Base-by-base conservation (phyloP, 768 basidiomycete genomes). In the Cystofilobasidium capitatum region DNA sequence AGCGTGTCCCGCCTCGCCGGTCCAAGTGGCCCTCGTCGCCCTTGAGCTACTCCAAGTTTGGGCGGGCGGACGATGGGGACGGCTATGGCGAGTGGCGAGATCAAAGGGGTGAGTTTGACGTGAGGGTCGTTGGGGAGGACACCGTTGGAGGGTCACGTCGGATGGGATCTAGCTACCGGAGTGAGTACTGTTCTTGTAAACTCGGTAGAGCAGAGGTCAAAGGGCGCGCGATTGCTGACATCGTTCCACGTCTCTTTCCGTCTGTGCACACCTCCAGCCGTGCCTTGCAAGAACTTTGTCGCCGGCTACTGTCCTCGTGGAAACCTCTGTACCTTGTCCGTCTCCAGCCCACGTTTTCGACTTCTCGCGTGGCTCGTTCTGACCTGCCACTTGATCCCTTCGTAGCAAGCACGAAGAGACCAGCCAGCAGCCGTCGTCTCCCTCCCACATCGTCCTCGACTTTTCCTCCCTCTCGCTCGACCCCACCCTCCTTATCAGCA, bases 361-460 rank as follows among this genome's bases (percentile, higher is more conserved):
- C 24, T 31, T 54, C 24, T 54, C 13, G 20, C 45, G 24, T 49
- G 10, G 10, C 40, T 20, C 24, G 20, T 22, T 24, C 20, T 26
- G 17, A 26, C 26, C 26, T 54, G 26, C n/a, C n/a, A 24, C 5
- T 7, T 20, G 10, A 24, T 8, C 24, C 49, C 6, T 26, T 26
- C 24, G 47, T 31, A 54, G 49, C 51, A 55, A 33, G 51, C 51
- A 55, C 51, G 51, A 55, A 4, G 47, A 49, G n/a, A n/a, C n/a
- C n/a, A n/a, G n/a, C 10, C 47, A 3, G 47, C 47, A n/a, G 22
- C 47, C 47, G 20, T 2, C 47, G 47, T 49, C 47, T 22, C 47
- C 47, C n/a, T 49, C 47, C 29, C 51, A 55, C 29, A 14, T 55
- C 51, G 51, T 8, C 29, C 51, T 55, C 51, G 51, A 55, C 17